Percentiles rank a stretch among this genome's conserved stretches.
Evolutionary conservation across 805 yeast species (phyloP).

Genomic region (Jamesozyma hellenica): DNA sequence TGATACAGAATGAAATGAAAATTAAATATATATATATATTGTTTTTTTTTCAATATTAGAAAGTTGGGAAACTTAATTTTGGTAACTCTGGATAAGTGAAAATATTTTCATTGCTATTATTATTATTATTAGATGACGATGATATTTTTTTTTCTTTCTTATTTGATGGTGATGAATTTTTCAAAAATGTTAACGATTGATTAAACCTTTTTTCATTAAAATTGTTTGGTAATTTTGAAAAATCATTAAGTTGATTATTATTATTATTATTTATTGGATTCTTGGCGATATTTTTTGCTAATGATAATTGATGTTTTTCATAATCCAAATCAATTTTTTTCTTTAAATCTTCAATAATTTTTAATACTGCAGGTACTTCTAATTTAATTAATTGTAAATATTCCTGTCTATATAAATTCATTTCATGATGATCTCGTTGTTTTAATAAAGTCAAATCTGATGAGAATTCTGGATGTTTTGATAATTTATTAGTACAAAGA

Average conservation of each 20-base stretch:
- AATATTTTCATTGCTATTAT: background rate
- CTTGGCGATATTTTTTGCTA: conserved; percentile 23
- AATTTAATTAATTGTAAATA: conserved; percentile 21
- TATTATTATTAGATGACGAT: background rate
- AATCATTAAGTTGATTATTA: background rate
- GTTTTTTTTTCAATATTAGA: conserved; percentile 3
- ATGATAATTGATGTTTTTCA: conserved; percentile 16
- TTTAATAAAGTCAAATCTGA: too few species aligned
- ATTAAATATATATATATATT: background rate
- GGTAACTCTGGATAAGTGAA: conserved; percentile 24
- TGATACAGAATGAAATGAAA: background rate
- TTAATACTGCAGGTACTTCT: conserved; percentile 27
- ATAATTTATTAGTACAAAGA: conserved; percentile 23
- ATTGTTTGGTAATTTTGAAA: conserved; percentile 12
- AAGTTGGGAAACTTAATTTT: conserved; percentile 14
- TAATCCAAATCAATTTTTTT: conserved; percentile 14
- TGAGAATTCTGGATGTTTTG: conserved; percentile 21
- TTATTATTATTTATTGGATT: conserved; percentile 5
- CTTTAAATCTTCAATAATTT: conserved; percentile 23
- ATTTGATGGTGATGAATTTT: conserved; percentile 1
- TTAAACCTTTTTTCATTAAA: conserved; percentile 23
- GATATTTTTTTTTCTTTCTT: background rate
- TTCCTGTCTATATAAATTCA: conserved; percentile 13
- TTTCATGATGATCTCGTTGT: too few species aligned
- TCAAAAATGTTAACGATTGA: conserved; percentile 15